Evolutionary conservation across 257 asterid species (phyloP).

Genomic region (Eucommia ulmoides): DNA sequence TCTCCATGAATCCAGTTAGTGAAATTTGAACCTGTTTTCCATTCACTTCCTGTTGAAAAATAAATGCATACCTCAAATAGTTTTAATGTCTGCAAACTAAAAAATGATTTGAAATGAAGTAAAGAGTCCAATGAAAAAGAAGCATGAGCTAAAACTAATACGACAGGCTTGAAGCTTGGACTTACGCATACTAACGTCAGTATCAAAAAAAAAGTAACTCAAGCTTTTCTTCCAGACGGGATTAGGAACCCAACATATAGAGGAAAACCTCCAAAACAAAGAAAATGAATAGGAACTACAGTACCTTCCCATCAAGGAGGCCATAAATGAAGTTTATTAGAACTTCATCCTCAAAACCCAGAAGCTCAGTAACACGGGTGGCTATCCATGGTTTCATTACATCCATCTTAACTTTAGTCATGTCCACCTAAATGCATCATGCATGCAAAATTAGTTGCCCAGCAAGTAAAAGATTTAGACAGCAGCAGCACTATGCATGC

Average conservation of each 20-base stretch:
- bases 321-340: slow-evolving; percentile 83
- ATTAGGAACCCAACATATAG: too few relatives aligned
- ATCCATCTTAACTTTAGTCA: slow-evolving; percentile 86
- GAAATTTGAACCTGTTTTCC: slow-evolving; percentile 88
- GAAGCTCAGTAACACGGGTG: slow-evolving; percentile 87
- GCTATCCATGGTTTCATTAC: slow-evolving; percentile 98
- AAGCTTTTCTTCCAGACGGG: too few relatives aligned
- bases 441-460: background rate
- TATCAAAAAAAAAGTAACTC: too few relatives aligned
- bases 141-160: background rate
- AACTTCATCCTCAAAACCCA: slow-evolving; percentile 98
- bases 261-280: background rate
- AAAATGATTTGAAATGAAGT: background rate
- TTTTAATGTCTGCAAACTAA: background rate
- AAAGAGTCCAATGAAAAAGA: too few relatives aligned
- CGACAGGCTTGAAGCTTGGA: too few relatives aligned
- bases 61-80: background rate
- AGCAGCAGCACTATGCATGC: too few relatives aligned
- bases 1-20: slow-evolving; percentile 98
- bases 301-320: slow-evolving; percentile 90
- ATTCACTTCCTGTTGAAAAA: slow-evolving; percentile 64
- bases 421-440: slow-evolving; percentile 50
- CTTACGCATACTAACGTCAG: too few relatives aligned
- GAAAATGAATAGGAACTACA: background rate
- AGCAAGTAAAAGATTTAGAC: slow-evolving; percentile 3